Percentiles rank a stretch among this genome's conserved stretches.
Conservation (phyloP, 2,329 filamentous ascomycete genomes). For the Stromatinia cepivora region DNA sequence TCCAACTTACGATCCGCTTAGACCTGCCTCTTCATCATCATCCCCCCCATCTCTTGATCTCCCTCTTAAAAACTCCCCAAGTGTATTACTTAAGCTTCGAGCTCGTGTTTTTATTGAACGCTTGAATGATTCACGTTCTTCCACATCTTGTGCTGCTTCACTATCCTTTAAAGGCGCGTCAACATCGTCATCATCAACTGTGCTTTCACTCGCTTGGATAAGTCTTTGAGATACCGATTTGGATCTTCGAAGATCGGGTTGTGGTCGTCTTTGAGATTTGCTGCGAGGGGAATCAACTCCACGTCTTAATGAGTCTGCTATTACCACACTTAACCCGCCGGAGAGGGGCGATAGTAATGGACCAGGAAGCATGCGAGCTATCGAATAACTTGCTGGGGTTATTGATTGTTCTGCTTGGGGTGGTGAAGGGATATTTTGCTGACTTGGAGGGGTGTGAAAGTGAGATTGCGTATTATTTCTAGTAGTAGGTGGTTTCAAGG, state of each 20-base stretch:
- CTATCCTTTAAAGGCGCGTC: constrained; percentile 24
- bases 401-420: constrained; percentile 44
- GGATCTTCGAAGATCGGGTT: constrained; percentile 32
- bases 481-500: constrained; percentile 30
- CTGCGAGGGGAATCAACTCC: constrained; percentile 49
- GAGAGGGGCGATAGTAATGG: constrained; percentile 61
- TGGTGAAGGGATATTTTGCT: constrained; percentile 39
- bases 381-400: constrained; percentile 49
- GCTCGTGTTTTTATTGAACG: constrained; percentile 34
- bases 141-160: constrained; percentile 23
- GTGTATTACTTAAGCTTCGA: constrained; percentile 38
- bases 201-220: constrained; percentile 25
- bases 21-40: constrained; percentile 35
- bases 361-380: constrained; percentile 55
- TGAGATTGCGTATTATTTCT: constrained; percentile 36
- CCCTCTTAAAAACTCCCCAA: constrained; percentile 37
- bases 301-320: constrained; percentile 63
- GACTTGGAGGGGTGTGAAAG: constrained; percentile 36
- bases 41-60: constrained; percentile 27
- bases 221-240: constrained; percentile 37
- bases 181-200: constrained; percentile 29
- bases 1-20: constrained; percentile 32
- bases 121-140: constrained; percentile 28
- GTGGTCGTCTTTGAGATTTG: constrained; percentile 38
- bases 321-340: constrained; percentile 60